phyloP scores from a whole-genome alignment of 1,284 basidiomycete genomes.

The Exobasidium rhododendri region DNA sequence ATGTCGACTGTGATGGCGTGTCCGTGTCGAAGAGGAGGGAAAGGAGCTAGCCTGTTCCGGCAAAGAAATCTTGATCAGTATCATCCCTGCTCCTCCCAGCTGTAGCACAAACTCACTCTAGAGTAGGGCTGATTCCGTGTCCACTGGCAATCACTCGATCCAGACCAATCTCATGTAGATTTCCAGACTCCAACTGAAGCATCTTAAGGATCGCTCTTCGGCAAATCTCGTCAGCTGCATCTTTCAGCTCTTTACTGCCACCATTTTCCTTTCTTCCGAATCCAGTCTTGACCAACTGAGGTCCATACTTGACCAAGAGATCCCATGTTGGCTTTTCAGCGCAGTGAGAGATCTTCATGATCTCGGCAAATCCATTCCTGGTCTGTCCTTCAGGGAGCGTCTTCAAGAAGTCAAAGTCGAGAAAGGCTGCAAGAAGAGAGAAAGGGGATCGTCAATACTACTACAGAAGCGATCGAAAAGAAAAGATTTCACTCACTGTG shows the following conservation, averaged over 20 bases:
- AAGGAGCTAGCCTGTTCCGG: conserved; percentile 32
- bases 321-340: conserved; percentile 57
- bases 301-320: conserved; percentile 58
- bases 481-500: conserved; percentile 38
- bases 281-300: conserved; percentile 57
- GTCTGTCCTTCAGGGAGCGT: conserved; percentile 58
- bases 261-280: conserved; percentile 56
- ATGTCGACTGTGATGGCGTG: conserved; percentile 59
- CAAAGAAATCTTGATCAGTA: not conserved
- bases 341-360: conserved; percentile 59
- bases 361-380: conserved; percentile 59
- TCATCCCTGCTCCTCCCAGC: too few species aligned
- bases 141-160: conserved; percentile 59
- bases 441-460: not conserved
- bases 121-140: conserved; percentile 58
- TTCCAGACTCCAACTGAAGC: conserved; percentile 58
- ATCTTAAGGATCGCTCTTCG: conserved; percentile 58
- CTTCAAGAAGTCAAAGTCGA: conserved; percentile 59
- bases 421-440: conserved; percentile 41
- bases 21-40: conserved; percentile 52
- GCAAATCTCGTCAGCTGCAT: conserved; percentile 56
- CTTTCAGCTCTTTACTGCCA: conserved; percentile 53
- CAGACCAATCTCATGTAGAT: conserved; percentile 59
- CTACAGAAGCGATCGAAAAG: not conserved
- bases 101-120: conserved; percentile 45